Conservation (phyloP, 352 stramenopile genomes). For the Phytopythium cucurbitacearum region DNA sequence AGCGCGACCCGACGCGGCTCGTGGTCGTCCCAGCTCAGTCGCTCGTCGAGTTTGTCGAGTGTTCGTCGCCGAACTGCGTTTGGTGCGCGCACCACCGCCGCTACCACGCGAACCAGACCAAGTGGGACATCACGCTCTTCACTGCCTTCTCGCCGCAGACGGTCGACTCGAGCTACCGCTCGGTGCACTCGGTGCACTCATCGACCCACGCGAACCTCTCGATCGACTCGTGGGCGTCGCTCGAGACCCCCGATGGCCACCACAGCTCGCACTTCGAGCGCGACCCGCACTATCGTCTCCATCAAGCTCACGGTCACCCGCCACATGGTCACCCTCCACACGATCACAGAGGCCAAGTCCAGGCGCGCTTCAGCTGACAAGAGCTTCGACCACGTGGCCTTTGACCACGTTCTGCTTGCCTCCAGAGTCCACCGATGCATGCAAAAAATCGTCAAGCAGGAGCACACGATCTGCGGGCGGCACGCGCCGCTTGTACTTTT, state of each 20-base stretch:
- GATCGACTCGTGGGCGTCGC: slow-evolving; percentile 32
- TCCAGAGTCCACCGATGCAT: too few relatives aligned
- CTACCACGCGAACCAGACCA: slow-evolving; percentile 48
- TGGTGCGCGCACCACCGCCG: slow-evolving; percentile 71
- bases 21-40: slow-evolving; percentile 43
- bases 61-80: slow-evolving; percentile 54
- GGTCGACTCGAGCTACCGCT: slow-evolving; percentile 46
- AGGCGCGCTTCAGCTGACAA: slow-evolving; percentile 19
- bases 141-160: slow-evolving; percentile 46
- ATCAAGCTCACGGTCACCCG: slow-evolving; percentile 9
- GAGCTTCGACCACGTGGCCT: too few relatives aligned
- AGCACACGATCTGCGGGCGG: too few relatives aligned
- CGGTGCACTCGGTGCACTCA: slow-evolving; percentile 19
- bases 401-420: too few relatives aligned
- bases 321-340: slow-evolving; percentile 17
- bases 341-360: slow-evolving; percentile 13
- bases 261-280: slow-evolving; percentile 12
- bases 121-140: slow-evolving; percentile 60
- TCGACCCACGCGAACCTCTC: slow-evolving; percentile 37
- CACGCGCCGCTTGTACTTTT: too few relatives aligned
- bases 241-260: slow-evolving; percentile 12
- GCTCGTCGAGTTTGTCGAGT: slow-evolving; percentile 74
- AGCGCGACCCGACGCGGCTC: slow-evolving; percentile 45
- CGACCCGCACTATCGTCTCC: slow-evolving; percentile 21
- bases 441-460: too few relatives aligned